Evolutionary conservation across 192 early-diverging fungal species (phyloP), one percentile per base, ranked within the genome.

Genomic region (Kappamyces sp.): DNA sequence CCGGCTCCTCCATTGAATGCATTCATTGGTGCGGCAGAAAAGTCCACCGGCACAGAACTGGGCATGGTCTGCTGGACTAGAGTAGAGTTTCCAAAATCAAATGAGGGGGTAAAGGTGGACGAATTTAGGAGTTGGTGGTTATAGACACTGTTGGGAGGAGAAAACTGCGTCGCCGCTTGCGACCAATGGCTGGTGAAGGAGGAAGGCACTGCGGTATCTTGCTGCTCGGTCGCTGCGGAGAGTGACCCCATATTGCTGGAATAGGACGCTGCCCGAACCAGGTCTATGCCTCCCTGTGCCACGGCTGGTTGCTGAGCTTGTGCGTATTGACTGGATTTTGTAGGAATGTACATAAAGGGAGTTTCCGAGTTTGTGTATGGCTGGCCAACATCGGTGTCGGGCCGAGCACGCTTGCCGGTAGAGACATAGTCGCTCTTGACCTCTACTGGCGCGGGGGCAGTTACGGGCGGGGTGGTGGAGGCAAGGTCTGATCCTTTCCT

Each of bases 401-500:
- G 42, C 9, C 57, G 35, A 6, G 57, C 57, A 48, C 57, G 35
- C 32, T 59, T 59, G 7, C 43, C 42, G 3, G 57, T 59, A 32
- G 57, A n/a, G n/a, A 59, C 57, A 59, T 59, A 59, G n/a, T 57
- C 54, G 33, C 46, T 31, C 32, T 57, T 23, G 23, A 0, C 23
- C 23, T 23, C 23, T 23, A 23, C 23, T 23, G 23, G 23, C 23
- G 23, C 23, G 0, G 23, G 23, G 23, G 23, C 23, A 23, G 23
- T 23, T 23, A 23, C 23, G 23, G 23, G 23, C 23, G 23, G 23
- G 23, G 23, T 23, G 23, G 23, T 23, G 23, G 23, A 23, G 23
- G 23, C 23, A 23, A 23, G 23, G 23, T 23, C 23, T 23, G 23
- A 23, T 23, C 23, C 23, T 23, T 23, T 23, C 23, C 23, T 23